These are phyloP conservation scores for Fremontodendron californicum DNA, from an alignment of 345 rosid species.

Conservation along the genomic window DNA sequence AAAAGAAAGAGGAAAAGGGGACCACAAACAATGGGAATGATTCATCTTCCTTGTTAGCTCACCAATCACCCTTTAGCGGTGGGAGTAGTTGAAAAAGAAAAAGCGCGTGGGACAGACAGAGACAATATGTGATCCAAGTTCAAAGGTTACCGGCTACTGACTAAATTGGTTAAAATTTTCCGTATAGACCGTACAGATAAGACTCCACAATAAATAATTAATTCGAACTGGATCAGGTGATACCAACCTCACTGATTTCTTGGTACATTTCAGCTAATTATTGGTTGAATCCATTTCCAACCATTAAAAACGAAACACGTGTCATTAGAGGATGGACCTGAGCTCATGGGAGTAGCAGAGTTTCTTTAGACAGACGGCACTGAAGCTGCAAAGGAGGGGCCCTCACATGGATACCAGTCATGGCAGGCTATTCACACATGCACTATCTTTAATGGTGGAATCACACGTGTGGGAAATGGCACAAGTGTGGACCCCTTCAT, in stretches of 20 bases:
- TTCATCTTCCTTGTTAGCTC: background rate
- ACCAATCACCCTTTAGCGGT: background rate
- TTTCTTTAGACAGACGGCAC: background rate
- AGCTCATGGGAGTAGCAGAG: background rate
- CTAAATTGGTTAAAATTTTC: slow-evolving; percentile 17
- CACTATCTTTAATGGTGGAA: background rate
- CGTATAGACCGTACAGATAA: slow-evolving; percentile 46
- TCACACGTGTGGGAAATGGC: slow-evolving; percentile 1
- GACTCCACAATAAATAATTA: slow-evolving; percentile 19
- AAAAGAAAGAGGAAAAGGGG: too few relatives aligned
- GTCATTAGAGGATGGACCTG: background rate
- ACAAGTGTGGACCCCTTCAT: background rate
- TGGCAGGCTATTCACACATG: background rate
- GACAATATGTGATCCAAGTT: background rate
- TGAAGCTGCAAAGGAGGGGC: background rate
- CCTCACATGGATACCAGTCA: background rate
- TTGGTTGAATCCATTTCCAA: background rate
- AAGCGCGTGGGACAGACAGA: slow-evolving; percentile 34
- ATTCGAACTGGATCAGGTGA: background rate
- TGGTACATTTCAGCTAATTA: background rate
- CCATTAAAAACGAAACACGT: background rate
- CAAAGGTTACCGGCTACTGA: slow-evolving; percentile 34
- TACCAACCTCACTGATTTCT: background rate
- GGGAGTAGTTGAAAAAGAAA: background rate
- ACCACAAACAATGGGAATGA: background rate